Evolutionary conservation across 2,329 filamentous ascomycete species (phyloP).

Genomic region (Aspergillus niger): DNA sequence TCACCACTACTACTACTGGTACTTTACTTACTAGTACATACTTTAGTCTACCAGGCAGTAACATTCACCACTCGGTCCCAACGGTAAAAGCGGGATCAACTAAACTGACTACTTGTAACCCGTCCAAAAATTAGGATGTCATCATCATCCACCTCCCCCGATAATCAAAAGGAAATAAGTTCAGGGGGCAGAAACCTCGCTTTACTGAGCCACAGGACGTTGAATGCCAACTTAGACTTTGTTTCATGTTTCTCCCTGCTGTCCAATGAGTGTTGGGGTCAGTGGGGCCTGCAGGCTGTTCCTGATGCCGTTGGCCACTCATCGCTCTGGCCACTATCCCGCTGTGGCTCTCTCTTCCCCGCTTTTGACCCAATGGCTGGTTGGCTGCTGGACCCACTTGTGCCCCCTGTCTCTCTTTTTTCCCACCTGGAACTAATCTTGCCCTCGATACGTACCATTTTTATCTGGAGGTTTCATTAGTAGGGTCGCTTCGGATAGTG

Average conservation of each 20-base stretch:
- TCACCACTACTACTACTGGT: too few species aligned
- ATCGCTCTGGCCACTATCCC: slow-evolving; percentile 10
- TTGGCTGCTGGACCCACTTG: slow-evolving; percentile 6
- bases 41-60: too few species aligned
- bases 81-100: too few species aligned
- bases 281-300: slow-evolving; percentile 14
- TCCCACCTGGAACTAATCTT: too few species aligned
- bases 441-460: too few species aligned
- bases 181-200: slow-evolving; percentile 11
- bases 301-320: slow-evolving; percentile 22
- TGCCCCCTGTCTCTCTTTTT: slow-evolving; percentile 19
- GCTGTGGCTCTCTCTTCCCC: slow-evolving; percentile 17
- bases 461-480: too few species aligned
- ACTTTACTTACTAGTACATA: too few species aligned
- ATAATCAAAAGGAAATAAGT: background rate
- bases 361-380: slow-evolving; percentile 14
- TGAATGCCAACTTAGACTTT: slow-evolving; percentile 18
- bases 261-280: slow-evolving; percentile 6
- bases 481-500: too few species aligned
- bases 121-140: too few species aligned
- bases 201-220: slow-evolving; percentile 21
- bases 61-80: too few species aligned
- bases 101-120: too few species aligned
- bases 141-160: too few species aligned
- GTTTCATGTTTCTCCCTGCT: slow-evolving; percentile 20